Evolutionary conservation across 257 asterid species (phyloP).

Genomic region (Solanum chmielewskii): DNA sequence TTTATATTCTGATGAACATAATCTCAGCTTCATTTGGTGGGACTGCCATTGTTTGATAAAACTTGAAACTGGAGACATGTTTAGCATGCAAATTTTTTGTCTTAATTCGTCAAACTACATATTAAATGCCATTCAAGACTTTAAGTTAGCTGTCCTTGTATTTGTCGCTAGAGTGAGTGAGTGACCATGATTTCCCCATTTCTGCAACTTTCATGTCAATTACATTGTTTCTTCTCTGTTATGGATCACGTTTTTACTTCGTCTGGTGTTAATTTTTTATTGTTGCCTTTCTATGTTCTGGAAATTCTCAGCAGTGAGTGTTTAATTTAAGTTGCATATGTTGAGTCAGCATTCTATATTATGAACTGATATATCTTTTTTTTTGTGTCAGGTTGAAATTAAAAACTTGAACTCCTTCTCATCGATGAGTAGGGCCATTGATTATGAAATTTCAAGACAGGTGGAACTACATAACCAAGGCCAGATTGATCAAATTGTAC

Average conservation of each 20-base stretch:
- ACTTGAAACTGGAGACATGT: not conserved
- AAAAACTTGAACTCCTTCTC: conserved; percentile 95
- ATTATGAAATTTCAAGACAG: conserved; percentile 88
- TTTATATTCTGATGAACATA: not conserved
- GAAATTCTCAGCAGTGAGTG: not conserved
- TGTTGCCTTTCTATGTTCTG: not conserved
- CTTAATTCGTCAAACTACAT: not conserved
- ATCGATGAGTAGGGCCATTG: conserved; percentile 87
- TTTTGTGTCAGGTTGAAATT: conserved; percentile 72
- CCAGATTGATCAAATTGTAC: conserved; percentile 72
- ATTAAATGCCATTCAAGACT: not conserved
- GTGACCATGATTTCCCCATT: not conserved
- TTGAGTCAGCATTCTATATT: not conserved
- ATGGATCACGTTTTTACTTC: not conserved
- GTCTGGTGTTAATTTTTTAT: not conserved
- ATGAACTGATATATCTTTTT: not conserved
- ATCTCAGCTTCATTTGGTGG: not conserved
- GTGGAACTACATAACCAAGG: conserved; percentile 71
- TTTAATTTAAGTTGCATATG: not conserved
- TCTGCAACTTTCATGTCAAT: not conserved
- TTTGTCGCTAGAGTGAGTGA: not conserved
- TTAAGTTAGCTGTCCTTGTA: not conserved
- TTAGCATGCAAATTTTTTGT: not conserved
- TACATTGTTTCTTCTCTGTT: not conserved
- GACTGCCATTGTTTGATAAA: not conserved